Evolutionary conservation across 352 stramenopile genomes (phyloP), one percentile per base, ranked within the genome.

Genomic region (Blastocystis sp.): DNA sequence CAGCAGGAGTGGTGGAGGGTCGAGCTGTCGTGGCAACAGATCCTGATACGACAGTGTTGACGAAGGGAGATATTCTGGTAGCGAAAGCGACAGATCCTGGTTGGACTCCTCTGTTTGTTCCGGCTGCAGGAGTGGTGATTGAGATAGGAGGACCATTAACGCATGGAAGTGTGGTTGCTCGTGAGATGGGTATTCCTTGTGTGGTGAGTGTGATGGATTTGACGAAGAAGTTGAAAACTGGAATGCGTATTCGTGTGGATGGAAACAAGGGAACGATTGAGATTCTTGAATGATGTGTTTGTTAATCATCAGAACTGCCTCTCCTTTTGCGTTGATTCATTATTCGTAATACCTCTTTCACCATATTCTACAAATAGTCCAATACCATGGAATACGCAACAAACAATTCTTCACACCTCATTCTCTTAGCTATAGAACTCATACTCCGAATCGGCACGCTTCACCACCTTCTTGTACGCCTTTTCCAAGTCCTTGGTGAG

Each of bases 401-500:
- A 75, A 75, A 75, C 46, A 75, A 54, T 8, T n/a, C n/a, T n/a
- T n/a, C n/a, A n/a, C n/a, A n/a, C n/a, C n/a, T 27, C n/a, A 51
- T 46, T 87, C 9, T 4, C n/a, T 87, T 61, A 97, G 86, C 93
- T 92, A 89, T 99, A 99, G 90, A 99, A 99, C 65, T 96, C 91
- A 81, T 97, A 97, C 71, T 97, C 97, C 79, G 95, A 98, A 87
- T 99, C 96, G 46, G 94, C 92, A 87, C 97, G 97, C 89, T 97
- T 99, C 88, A 99, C 96, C 46, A 94, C 93, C 88, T 97, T 98
- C 90, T 99, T 98, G 92, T 99, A 99, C 29, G 94, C 97, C 88
- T 95, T 95, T 88, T 99, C 97, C 88, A 99, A 98, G 89, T 99
- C 97, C 90, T 98, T 98, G 7, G 96, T 94, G 36, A 99, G 90